Percentiles rank a stretch among this genome's conserved stretches.
Evolutionary conservation across 495 filamentous ascomycete species (phyloP).

Genomic region (Daldinia bambusicola): DNA sequence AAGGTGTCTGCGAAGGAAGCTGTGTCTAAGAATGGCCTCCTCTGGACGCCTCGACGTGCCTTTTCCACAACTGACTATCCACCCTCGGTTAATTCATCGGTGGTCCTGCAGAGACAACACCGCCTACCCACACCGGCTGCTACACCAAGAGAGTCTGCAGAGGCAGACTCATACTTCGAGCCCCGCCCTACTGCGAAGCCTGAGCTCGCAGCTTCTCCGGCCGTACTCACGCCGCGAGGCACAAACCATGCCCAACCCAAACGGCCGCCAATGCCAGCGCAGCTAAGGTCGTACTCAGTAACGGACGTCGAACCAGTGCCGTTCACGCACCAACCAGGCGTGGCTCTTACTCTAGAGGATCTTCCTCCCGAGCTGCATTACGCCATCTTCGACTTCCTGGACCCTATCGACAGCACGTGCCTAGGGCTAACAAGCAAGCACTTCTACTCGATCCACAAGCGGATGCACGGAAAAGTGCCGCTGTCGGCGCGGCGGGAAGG

Average conservation of each 20-base stretch:
- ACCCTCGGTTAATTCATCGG: constrained; percentile 11
- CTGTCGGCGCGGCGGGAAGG: constrained; percentile 60
- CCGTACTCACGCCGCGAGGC: constrained; percentile 9
- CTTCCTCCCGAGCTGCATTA: constrained; percentile 69
- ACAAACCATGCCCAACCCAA: constrained; percentile 1
- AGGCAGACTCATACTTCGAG: constrained; percentile 38
- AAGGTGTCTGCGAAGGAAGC: constrained; percentile 31
- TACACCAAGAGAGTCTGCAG: constrained; percentile 26
- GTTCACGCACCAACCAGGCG: constrained; percentile 51
- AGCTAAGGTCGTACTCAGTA: constrained; percentile 57
- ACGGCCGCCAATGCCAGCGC: constrained; percentile 26
- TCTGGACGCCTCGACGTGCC: constrained; percentile 30
- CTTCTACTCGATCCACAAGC: constrained; percentile 62
- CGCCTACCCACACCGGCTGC: constrained; percentile 24
- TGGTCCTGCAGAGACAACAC: constrained; percentile 24
- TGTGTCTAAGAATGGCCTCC: constrained; percentile 14
- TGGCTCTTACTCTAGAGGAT: constrained; percentile 52
- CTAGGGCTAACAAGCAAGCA: constrained; percentile 63
- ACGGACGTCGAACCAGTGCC: constrained; percentile 59
- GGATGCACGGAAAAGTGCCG: constrained; percentile 60
- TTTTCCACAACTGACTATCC: constrained; percentile 36
- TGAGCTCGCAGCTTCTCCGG: constrained; percentile 22
- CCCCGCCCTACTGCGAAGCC: constrained; percentile 15
- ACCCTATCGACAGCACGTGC: constrained; percentile 65
- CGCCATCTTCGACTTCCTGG: constrained; percentile 63